A percentile compares a stretch with the other conserved stretches of the same genome.
phyloP scores from a whole-genome alignment of 345 rosid genomes.

The Bruguiera sexangula region DNA sequence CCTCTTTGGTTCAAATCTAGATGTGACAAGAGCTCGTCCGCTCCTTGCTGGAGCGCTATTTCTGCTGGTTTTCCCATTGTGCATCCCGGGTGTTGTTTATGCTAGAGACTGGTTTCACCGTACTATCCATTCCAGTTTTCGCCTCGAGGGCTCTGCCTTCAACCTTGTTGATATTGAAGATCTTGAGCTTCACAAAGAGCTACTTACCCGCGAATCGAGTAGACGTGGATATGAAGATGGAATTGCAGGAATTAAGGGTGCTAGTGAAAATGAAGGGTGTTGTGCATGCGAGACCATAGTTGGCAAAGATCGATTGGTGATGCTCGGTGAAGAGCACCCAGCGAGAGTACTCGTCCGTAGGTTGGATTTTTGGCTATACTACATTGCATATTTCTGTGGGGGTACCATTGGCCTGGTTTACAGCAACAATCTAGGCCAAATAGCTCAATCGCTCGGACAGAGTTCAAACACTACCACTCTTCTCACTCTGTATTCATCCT shows the following conservation, averaged over 20 bases:
- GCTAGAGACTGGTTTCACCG: slow-evolving; percentile 74
- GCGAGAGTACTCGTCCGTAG: slow-evolving; percentile 51
- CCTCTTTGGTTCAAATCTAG: slow-evolving; percentile 45
- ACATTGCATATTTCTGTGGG: slow-evolving; percentile 76
- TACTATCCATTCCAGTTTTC: slow-evolving; percentile 58
- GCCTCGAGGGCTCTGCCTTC: slow-evolving; percentile 55
- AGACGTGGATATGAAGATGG: slow-evolving; percentile 33
- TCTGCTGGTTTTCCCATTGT: slow-evolving; percentile 65
- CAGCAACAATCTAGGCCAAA: slow-evolving; percentile 93
- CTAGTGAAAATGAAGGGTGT: slow-evolving; percentile 34
- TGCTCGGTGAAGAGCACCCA: slow-evolving; percentile 80
- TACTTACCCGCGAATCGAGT: slow-evolving; percentile 43
- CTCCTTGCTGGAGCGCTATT: slow-evolving; percentile 72
- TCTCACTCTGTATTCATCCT: slow-evolving; percentile 80
- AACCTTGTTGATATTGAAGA: slow-evolving; percentile 76
- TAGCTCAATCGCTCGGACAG: slow-evolving; percentile 80
- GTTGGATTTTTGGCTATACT: slow-evolving; percentile 90
- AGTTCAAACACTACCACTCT: slow-evolving; percentile 55
- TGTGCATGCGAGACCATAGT: slow-evolving; percentile 51
- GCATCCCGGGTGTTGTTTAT: slow-evolving; percentile 71
- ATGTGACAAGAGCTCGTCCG: slow-evolving; percentile 36
- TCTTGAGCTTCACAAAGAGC: slow-evolving; percentile 84
- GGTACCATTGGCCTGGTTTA: slow-evolving; percentile 96
- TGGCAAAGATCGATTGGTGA: slow-evolving; percentile 47
- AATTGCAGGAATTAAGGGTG: slow-evolving; percentile 22